These are phyloP conservation scores for Claviceps humidiphila DNA, from an alignment of 2,329 filamentous ascomycete species.

Conservation along the genomic window DNA sequence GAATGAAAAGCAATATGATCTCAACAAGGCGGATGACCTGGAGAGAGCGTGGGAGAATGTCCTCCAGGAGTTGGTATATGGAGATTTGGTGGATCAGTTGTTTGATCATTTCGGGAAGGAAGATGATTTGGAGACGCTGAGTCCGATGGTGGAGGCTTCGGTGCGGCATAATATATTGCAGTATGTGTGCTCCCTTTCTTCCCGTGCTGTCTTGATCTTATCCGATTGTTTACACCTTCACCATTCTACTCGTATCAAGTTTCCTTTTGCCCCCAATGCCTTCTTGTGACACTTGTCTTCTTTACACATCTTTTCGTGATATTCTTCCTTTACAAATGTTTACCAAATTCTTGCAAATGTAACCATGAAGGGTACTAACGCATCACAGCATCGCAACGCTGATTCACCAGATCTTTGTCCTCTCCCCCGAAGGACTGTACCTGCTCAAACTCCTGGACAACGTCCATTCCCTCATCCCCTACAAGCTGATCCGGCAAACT, in stretches of 20 bases:
- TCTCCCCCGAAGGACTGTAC: conserved; percentile 64
- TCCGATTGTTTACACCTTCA: not conserved
- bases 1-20: conserved; percentile 37
- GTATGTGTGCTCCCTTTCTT: conserved; percentile 33
- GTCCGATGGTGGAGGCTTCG: conserved; percentile 46
- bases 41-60: conserved; percentile 53
- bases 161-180: conserved; percentile 57
- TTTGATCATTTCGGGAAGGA: conserved; percentile 48
- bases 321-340: too few species aligned
- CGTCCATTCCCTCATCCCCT: conserved; percentile 58
- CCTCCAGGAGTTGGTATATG: conserved; percentile 54
- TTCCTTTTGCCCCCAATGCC: not conserved
- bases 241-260: not conserved
- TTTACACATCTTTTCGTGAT: too few species aligned
- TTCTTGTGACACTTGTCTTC: not conserved
- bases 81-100: conserved; percentile 49
- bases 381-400: conserved; percentile 52
- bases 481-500: conserved; percentile 58
- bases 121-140: conserved; percentile 50
- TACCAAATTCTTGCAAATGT: too few species aligned
- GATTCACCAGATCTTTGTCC: conserved; percentile 58
- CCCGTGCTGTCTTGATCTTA: not conserved
- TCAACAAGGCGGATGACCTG: conserved; percentile 45
- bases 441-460: conserved; percentile 58
- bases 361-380: not conserved